Conservation (phyloP, 495 filamentous ascomycete species). For the Stereocaulon alpinum region DNA sequence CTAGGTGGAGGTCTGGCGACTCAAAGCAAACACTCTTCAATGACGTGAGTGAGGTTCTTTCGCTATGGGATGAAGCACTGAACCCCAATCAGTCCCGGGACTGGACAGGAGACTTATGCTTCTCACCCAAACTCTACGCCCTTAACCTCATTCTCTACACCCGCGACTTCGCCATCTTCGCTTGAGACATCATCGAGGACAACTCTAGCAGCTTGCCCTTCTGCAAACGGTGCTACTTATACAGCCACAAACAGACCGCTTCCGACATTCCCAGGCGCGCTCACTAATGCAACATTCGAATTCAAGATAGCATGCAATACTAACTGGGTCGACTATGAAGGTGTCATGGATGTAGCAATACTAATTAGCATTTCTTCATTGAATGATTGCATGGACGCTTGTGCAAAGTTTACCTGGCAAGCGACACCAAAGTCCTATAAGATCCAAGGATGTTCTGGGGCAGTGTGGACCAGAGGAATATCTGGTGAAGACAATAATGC, state of each 20-base stretch:
- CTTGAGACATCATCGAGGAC: neutral
- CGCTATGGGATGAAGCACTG: too few relatives aligned
- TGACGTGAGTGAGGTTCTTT: neutral
- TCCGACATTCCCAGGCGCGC: neutral
- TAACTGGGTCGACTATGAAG: neutral
- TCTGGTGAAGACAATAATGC: too few relatives aligned
- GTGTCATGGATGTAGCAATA: neutral
- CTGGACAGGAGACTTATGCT: too few relatives aligned
- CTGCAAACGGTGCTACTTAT: neutral
- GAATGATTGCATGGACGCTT: neutral
- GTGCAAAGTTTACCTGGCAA: neutral
- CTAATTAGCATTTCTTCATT: neutral
- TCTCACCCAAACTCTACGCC: neutral
- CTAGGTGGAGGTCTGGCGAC: neutral
- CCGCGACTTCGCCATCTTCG: neutral
- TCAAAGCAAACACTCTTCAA: neutral
- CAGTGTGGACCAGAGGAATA: neutral
- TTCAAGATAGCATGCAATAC: neutral
- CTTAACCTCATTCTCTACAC: neutral
- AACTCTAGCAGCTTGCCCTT: neutral
- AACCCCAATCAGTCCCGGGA: too few relatives aligned
- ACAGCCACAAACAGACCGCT: neutral
- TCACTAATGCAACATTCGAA: neutral
- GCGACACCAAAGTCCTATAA: neutral
- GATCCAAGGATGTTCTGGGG: too few relatives aligned